Base-by-base conservation (phyloP, 176 grass and related monocot species). In the Oryza nivara region DNA sequence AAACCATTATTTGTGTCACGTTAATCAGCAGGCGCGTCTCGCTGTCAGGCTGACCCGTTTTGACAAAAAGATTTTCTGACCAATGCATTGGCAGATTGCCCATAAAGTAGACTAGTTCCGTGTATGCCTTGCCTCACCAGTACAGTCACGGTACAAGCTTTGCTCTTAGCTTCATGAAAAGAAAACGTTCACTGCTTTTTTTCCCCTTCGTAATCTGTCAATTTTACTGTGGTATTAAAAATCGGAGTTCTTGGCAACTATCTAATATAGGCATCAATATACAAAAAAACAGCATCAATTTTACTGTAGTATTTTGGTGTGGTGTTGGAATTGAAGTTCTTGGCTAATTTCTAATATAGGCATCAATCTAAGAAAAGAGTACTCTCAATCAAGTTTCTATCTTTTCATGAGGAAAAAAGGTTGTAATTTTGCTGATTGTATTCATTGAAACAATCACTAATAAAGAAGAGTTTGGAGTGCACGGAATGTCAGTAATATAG, bases 381-480 rank as follows among this genome's bases (percentile, higher is more conserved):
- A 60, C 17, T 20, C 20, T 43, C 44, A 22, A 11, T 43, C 1
- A 80, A 36, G 43, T 8, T 26, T 40, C 22, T 23, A 5, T 3
- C 23, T 4, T n/a, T 70, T 60, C 2, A 28, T n/a, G 6, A 58
- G 13, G 3, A 23, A n/a, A n/a, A 25, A 38, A 9, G 46, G 71
- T 71, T 19, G 22, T n/a, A 23, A 38, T 4, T 54, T 10, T 73
- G 5, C 71, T 82, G 68, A 30, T 73, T 34, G 5, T 6, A 17
- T 72, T 38, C 52, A 52, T 51, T 12, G 0, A 4, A 65, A 56
- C 76, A 73, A 73, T 65, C 19, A 41, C 43, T 26, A 69, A 44
- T 48, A 40, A 70, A 63, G 16, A 72, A 44, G 44, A 19, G 4
- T 22, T 80, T 86, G 70, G 34, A 86, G 77, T 80, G 46, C 60